Evolutionary conservation across 2,329 filamentous ascomycete species (phyloP), one percentile per base, ranked within the genome.

Genomic region (Alternaria postmessia): DNA sequence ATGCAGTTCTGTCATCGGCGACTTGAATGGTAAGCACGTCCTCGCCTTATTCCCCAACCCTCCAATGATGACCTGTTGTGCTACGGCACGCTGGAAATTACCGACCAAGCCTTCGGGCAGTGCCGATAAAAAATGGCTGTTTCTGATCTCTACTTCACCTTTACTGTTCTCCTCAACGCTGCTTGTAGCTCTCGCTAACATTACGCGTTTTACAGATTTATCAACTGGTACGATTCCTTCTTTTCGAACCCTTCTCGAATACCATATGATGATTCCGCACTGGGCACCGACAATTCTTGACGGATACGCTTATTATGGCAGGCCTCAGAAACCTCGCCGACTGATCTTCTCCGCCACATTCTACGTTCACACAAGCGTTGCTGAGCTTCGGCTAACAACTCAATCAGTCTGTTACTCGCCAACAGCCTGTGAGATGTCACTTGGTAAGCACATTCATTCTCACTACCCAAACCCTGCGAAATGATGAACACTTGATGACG

Each of bases 311-410:
- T 82, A 87, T 92, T 44, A 92, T 82, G 93, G 92, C 93, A 96
- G 93, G 93, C 93, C 92, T 97, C 96, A 93, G 96, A 97, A 97
- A 96, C 94, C 93, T 96, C 89, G 93, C 92, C 93, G 91, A 94
- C 93, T 96, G 93, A 96, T 83, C 76, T 51, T 46, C 58, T 59
- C 38, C 43, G 24, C 32, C 26, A 42, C n/a, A 44, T 59, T 39
- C 22, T 34, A 57, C 34, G 24, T 32, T 47, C 39, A 48, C 7
- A 20, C 18, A 18, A 34, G 30, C 32, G 41, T 54, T 55, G 38
- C 20, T 51, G 44, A 44, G 60, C 59, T 24, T 34, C 34, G 22
- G 53, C 64, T 69, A 58, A 72, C 52, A 38, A 32, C 20, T 38
- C 18, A 36, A 49, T 16, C 26, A 57, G 54, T 47, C 38, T 53